phyloP scores from a whole-genome alignment of 306 rosid species.

The Citrullus amarus region DNA sequence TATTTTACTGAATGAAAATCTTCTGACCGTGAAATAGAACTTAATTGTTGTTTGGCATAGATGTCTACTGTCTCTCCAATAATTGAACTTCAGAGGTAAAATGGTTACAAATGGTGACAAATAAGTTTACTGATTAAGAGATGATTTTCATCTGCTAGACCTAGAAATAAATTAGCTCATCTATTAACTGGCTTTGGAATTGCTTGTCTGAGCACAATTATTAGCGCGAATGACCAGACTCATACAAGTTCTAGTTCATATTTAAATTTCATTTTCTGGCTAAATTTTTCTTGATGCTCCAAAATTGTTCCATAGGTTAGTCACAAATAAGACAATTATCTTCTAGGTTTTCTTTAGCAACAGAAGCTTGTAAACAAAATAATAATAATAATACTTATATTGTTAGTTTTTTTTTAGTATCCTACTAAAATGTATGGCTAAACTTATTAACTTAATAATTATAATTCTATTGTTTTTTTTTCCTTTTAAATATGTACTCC shows the following conservation, averaged over 20 bases:
- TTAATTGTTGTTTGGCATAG: background rate
- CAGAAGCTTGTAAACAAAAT: background rate
- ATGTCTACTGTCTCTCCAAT: background rate
- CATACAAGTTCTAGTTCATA: background rate
- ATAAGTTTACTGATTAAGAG: background rate
- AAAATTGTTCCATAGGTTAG: background rate
- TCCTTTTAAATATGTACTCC: background rate
- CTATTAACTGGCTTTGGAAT: background rate
- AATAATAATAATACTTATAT: background rate
- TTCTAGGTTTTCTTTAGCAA: background rate
- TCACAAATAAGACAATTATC: background rate
- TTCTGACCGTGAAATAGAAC: background rate
- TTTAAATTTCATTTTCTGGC: background rate
- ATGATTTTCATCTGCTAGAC: slow-evolving; percentile 5
- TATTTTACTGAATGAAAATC: background rate
- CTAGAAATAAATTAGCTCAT: background rate
- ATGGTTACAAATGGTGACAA: background rate
- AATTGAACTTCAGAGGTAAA: slow-evolving; percentile 2
- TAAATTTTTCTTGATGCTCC: background rate
- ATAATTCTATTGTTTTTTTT: background rate
- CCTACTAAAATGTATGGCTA: background rate
- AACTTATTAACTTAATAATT: background rate
- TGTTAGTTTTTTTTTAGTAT: background rate
- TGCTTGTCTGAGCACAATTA: background rate
- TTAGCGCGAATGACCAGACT: background rate